A percentile compares a stretch with the other conserved stretches of the same genome.
Conservation (phyloP, 23 red algal species). For the Chondrus crispus region DNA sequence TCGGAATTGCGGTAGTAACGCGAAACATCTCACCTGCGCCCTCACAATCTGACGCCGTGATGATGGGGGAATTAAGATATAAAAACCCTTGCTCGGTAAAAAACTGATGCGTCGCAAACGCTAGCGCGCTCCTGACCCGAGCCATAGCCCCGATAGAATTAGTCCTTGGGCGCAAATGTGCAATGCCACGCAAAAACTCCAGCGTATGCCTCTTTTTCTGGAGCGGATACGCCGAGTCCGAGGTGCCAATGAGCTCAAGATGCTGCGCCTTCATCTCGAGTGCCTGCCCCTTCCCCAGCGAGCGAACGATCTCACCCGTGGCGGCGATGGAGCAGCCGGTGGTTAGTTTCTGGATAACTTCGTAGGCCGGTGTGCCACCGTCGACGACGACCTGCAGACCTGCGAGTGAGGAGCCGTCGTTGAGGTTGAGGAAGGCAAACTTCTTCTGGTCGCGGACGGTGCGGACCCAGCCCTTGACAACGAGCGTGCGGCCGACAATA, state of each 20-base stretch:
- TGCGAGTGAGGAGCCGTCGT: slow-evolving; percentile 86
- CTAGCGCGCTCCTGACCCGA: slow-evolving; percentile 72
- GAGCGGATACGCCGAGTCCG: slow-evolving; percentile 71
- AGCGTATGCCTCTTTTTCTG: slow-evolving; percentile 98
- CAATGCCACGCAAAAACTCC: slow-evolving; percentile 89
- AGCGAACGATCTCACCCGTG: slow-evolving; percentile 69
- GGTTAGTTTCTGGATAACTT: slow-evolving; percentile 43
- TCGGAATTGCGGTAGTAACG: slow-evolving; percentile 67
- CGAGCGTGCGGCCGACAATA: slow-evolving; percentile 41
- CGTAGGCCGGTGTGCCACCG: slow-evolving; percentile 42
- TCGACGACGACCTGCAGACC: slow-evolving; percentile 90
- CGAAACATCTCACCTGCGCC: slow-evolving; percentile 99
- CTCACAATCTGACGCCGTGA: slow-evolving; percentile 94
- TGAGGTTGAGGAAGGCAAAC: slow-evolving; percentile 95
- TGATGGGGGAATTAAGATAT: slow-evolving; percentile 85
- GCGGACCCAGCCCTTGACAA: slow-evolving; percentile 96
- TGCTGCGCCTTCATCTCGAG: slow-evolving; percentile 73
- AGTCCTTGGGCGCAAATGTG: slow-evolving; percentile 88
- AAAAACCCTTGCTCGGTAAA: slow-evolving; percentile 84
- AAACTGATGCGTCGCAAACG: slow-evolving; percentile 86
- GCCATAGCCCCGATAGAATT: slow-evolving; percentile 88
- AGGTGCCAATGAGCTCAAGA: slow-evolving; percentile 58
- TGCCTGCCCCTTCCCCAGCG: slow-evolving; percentile 66
- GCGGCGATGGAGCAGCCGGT: slow-evolving; percentile 93
- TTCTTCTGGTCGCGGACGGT: slow-evolving; percentile 90